These are phyloP conservation scores for Protea cynaroides DNA, from an alignment of 164 flowering plant genomes.

Conservation along the genomic window DNA sequence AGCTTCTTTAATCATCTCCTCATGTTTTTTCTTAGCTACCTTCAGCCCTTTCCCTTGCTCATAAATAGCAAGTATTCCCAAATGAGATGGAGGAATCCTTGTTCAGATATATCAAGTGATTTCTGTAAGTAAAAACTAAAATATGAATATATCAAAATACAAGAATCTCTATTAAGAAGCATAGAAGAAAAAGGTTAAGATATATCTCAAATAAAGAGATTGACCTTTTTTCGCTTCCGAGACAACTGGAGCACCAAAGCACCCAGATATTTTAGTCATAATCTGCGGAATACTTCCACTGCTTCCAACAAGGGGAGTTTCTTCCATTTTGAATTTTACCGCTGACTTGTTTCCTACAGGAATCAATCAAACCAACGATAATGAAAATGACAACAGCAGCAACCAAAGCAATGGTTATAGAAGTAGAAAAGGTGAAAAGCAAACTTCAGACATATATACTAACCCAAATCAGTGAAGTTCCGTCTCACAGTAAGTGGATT, in stretches of 20 bases:
- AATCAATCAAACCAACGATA: background rate
- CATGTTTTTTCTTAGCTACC: constrained; percentile 3
- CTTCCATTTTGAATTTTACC: background rate
- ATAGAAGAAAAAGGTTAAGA: background rate
- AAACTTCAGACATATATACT: constrained; percentile 3
- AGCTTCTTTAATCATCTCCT: background rate
- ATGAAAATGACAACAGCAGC: no score
- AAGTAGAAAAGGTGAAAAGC: background rate
- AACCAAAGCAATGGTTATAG: background rate
- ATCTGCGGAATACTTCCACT: constrained; percentile 1
- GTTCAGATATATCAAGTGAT: background rate
- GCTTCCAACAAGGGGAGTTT: background rate
- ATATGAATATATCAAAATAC: background rate
- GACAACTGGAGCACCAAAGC: constrained; percentile 1
- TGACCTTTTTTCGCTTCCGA: background rate
- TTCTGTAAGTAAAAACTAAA: background rate
- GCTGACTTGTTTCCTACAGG: background rate
- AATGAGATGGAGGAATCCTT: background rate
- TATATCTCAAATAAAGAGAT: constrained; percentile 4
- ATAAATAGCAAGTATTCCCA: background rate
- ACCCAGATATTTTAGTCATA: background rate
- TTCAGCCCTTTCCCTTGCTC: constrained; percentile 9
- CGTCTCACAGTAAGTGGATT: background rate
- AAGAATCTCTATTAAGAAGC: background rate
- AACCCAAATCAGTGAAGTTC: constrained; percentile 5